Conservation (phyloP, 1,284 basidiomycete species). For the Ceratobasidium papillatum region DNA sequence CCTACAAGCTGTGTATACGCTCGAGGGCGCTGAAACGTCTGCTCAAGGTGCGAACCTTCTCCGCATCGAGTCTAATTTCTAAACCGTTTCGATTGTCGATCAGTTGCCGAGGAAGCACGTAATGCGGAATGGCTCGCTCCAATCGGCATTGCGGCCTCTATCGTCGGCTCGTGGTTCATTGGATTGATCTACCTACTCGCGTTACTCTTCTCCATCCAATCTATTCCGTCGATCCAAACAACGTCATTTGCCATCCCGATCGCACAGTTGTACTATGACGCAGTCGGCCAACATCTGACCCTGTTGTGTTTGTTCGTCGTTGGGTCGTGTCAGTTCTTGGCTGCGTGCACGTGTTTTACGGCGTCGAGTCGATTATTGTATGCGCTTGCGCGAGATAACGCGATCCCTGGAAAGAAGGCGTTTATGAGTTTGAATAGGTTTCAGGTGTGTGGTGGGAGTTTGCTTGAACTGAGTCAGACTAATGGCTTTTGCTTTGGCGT, state of each 20-base stretch:
- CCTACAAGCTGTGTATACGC: constrained; percentile 69
- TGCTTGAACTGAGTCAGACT: not conserved
- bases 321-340: constrained; percentile 63
- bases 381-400: constrained; percentile 64
- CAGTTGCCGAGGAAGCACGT: constrained; percentile 65
- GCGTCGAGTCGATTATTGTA: constrained; percentile 67
- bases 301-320: constrained; percentile 64
- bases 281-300: constrained; percentile 60
- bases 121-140: constrained; percentile 66
- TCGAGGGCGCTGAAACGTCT: constrained; percentile 70
- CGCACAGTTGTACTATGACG: constrained; percentile 66
- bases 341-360: constrained; percentile 67
- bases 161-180: constrained; percentile 68
- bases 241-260: constrained; percentile 66
- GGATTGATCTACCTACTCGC: constrained; percentile 68
- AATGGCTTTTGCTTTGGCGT: not conserved
- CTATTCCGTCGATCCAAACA: constrained; percentile 59
- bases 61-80: not conserved
- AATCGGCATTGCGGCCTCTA: constrained; percentile 63
- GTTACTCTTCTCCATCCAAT: constrained; percentile 66
- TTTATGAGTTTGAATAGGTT: constrained; percentile 63
- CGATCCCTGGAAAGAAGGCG: constrained; percentile 57
- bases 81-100: not conserved
- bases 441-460: constrained; percentile 52
- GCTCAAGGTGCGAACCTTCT: constrained; percentile 54